Evolutionary conservation across 176 grass and related monocot species (phyloP), one percentile per base, ranked within the genome.

Genomic region (Carex pumila): DNA sequence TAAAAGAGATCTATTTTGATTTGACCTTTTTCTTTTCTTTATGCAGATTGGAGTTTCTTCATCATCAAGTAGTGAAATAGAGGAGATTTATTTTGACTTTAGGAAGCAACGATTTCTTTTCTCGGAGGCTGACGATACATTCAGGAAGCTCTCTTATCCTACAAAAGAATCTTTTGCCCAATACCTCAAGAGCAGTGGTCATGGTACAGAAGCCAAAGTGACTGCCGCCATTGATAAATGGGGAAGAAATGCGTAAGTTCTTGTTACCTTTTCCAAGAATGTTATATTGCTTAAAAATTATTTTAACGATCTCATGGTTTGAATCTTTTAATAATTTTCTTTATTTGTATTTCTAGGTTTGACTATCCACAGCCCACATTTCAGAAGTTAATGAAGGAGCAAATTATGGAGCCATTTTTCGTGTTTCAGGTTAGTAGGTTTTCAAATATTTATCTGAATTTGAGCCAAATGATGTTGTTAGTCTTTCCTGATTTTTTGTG

Each of bases 301-400:
- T 19, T 30, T 18, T 69, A 69, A 69, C 14, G 18, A 17, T 32
- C 25, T 56, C 12, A 32, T 77, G 25, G 73, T 31, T 49, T 56
- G 25, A 14, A 34, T 54, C 15, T 69, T 69, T 50, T 29, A 53
- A 65, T 32, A 14, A 39, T 2, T 84, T 56, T 90, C 34, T 52
- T 22, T 88, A 55, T 6, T 85, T 85, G 62, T 65, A 80, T 84
- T n/a, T 86, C 52, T 87, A 99, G 96, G 79, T 99, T 99, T 85
- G 96, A 99, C 64, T 99, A 99, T 86, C 96, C 96, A 79, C 96
- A 95, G 83, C 96, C 96, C 13, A 99, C 96, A 81, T 99, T 99
- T 79, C 93, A 95, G 85, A 99, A 99, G 89, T 86, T 99, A 87
- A 92, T 99, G 91, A 99, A 95, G 87, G 93, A 99, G 71, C 93